Percentiles rank a stretch among this genome's conserved stretches.
phyloP scores from a whole-genome alignment of 805 yeast species.

The Zygosaccharomyces kombuchaensis region DNA sequence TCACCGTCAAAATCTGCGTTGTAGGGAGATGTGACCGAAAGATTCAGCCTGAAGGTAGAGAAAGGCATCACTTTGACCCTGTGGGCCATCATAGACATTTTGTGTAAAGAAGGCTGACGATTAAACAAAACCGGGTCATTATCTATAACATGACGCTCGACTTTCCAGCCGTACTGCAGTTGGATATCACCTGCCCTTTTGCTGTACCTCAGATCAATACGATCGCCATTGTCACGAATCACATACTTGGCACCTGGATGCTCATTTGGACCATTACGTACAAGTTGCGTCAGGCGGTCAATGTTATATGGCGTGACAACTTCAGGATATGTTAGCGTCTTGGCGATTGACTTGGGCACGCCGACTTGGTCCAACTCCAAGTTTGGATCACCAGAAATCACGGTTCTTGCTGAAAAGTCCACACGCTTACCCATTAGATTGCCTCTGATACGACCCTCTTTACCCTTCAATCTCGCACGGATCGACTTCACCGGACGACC shows the following conservation, averaged over 20 bases:
- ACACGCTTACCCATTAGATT: constrained; percentile 99
- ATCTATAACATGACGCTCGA: constrained; percentile 96
- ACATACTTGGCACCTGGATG: constrained; percentile 99
- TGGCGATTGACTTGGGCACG: constrained; percentile 94
- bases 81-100: constrained; percentile 99
- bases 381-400: constrained; percentile 98
- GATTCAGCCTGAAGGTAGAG: constrained; percentile 91
- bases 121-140: constrained; percentile 96
- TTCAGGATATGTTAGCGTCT: constrained; percentile 94
- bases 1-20: constrained; percentile 99
- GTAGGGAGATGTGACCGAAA: constrained; percentile 98
- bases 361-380: constrained; percentile 97
- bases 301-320: constrained; percentile 97
- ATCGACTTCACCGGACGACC: constrained; percentile 98
- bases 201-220: constrained; percentile 94
- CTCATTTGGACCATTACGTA: constrained; percentile 97
- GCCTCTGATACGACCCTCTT: constrained; percentile 98
- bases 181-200: constrained; percentile 98
- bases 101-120: constrained; percentile 98
- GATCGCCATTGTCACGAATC: constrained; percentile 97
- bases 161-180: constrained; percentile 98
- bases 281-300: constrained; percentile 85
- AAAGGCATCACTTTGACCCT: constrained; percentile 98
- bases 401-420: constrained; percentile 97
- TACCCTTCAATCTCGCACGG: constrained; percentile 99